These are phyloP conservation scores for Priceomyces fermenticarens DNA, from an alignment of 805 yeast genomes.

Conservation along the genomic window DNA sequence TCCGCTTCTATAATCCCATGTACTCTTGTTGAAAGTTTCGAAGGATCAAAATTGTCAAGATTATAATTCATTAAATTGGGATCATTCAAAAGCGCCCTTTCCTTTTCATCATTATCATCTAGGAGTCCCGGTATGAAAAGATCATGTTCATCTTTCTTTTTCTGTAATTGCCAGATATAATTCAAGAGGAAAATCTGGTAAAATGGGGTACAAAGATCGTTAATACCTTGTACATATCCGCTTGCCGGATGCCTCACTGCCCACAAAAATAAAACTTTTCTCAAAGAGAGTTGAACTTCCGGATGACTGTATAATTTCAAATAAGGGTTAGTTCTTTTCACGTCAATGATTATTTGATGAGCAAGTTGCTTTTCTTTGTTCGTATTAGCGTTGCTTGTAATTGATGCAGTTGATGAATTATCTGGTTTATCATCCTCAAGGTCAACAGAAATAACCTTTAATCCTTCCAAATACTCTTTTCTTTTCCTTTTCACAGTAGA, in stretches of 20 bases:
- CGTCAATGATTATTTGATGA: constrained; percentile 95
- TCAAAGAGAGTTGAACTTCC: constrained; percentile 74
- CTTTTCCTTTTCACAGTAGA: constrained; percentile 74
- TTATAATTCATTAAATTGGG: constrained; percentile 20
- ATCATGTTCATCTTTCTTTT: constrained; percentile 22
- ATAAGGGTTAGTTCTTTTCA: constrained; percentile 90
- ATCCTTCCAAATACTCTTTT: constrained; percentile 78
- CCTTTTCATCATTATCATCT: constrained; percentile 23
- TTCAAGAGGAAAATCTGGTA: constrained; percentile 78
- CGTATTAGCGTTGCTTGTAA: constrained; percentile 33
- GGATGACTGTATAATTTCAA: constrained; percentile 66
- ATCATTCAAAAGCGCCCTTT: constrained; percentile 21
- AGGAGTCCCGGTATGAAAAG: constrained; percentile 35
- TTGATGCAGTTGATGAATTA: constrained; percentile 11
- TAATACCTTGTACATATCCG: constrained; percentile 97
- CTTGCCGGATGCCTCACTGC: constrained; percentile 96
- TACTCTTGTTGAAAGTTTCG: constrained; percentile 54
- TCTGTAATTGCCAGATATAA: constrained; percentile 49
- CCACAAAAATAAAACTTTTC: constrained; percentile 85
- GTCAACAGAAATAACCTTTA: constrained; percentile 56
- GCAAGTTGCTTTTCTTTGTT: constrained; percentile 59
- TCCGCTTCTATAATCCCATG: constrained; percentile 84
- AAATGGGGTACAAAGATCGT: constrained; percentile 91
- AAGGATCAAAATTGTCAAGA: constrained; percentile 63
- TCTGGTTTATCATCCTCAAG: constrained; percentile 25